Conservation (phyloP, 2,329 filamentous ascomycete species). For the Immersiporthe knoxdaviesiana region DNA sequence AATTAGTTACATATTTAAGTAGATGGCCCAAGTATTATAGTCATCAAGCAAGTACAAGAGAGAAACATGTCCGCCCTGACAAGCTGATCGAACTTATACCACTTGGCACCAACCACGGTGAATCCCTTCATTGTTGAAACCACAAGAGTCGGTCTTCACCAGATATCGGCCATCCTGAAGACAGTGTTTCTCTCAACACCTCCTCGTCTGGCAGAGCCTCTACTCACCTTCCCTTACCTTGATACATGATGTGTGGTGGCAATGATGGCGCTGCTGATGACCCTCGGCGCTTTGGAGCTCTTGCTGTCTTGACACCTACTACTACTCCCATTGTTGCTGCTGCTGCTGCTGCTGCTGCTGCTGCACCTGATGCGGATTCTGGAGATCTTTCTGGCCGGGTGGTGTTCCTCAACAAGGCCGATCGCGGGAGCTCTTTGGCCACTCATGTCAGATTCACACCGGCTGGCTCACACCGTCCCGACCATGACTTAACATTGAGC, state of each 20-base stretch:
- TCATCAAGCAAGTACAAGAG: not conserved
- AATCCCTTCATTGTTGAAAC: too few species aligned
- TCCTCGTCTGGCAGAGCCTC: not conserved
- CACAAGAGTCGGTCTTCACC: not conserved
- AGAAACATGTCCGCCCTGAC: not conserved
- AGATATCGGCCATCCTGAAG: not conserved
- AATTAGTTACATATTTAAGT: not conserved
- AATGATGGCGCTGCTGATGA: not conserved
- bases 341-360: not conserved
- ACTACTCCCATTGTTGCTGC: not conserved
- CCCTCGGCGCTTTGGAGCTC: slow-evolving; percentile 8
- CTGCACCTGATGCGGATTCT: not conserved
- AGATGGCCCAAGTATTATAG: not conserved
- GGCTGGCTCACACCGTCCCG: not conserved
- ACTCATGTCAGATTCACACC: slow-evolving; percentile 7
- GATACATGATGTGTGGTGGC: slow-evolving; percentile 1
- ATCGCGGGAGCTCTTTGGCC: slow-evolving; percentile 1
- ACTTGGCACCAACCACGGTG: not conserved
- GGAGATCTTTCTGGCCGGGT: not conserved
- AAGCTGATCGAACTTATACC: not conserved
- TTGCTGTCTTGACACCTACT: slow-evolving; percentile 4
- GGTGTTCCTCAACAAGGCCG: not conserved
- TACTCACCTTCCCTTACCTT: not conserved
- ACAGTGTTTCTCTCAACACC: not conserved
- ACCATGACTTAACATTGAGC: not conserved